phyloP scores from a whole-genome alignment of 2,329 filamentous ascomycete genomes.

The Metarhizium robertsii region DNA sequence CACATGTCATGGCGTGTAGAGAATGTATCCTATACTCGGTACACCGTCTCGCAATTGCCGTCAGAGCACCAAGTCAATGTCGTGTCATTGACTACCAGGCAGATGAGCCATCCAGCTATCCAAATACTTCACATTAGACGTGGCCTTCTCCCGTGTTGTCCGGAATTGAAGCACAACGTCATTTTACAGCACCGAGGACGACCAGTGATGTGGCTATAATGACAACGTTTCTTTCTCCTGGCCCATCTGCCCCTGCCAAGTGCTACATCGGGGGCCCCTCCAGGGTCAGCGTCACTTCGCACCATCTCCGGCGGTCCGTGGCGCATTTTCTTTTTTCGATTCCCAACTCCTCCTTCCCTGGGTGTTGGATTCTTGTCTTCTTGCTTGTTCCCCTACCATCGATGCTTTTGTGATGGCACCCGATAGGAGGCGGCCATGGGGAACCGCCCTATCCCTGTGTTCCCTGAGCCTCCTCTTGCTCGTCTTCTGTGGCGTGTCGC shows the following conservation, averaged over 20 bases:
- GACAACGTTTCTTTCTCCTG: not conserved
- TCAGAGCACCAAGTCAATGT: no score
- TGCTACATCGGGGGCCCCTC: not conserved
- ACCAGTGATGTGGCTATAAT: no score
- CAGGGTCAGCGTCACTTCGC: no score
- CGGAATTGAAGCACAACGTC: not conserved
- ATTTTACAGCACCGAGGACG: no score
- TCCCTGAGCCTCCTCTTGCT: constrained; percentile 26
- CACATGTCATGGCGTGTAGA: no score
- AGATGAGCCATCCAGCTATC: no score
- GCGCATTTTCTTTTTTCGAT: not conserved
- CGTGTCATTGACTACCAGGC: no score
- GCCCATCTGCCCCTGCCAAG: not conserved
- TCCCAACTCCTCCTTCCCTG: not conserved
- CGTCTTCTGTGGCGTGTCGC: constrained; percentile 33
- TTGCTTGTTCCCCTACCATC: constrained; percentile 5
- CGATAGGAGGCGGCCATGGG: constrained; percentile 23
- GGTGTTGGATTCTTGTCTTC: not conserved
- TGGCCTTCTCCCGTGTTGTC: no score
- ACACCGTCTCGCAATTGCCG: no score
- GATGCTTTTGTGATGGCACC: constrained; percentile 24
- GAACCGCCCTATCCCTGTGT: constrained; percentile 21
- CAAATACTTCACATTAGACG: no score
- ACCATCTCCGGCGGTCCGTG: not conserved
- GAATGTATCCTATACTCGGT: no score